Percentiles rank a stretch among this genome's conserved stretches.
Conservation (phyloP, 169 alveolate genomes). For the Plasmodium gallinaceum region DNA sequence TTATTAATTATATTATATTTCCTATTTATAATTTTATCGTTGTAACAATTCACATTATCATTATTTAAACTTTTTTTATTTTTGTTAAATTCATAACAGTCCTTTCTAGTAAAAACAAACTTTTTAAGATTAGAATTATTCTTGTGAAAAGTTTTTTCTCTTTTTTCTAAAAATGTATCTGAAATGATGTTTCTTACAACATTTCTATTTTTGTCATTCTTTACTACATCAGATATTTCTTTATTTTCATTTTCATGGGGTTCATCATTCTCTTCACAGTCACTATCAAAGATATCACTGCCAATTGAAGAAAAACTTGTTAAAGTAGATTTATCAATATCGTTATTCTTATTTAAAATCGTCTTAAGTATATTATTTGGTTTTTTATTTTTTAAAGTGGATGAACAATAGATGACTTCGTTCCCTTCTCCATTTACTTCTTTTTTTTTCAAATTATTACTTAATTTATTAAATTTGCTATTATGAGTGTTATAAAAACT, state of each 20-base stretch:
- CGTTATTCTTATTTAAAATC: not conserved
- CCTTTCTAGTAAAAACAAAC: too few relatives aligned
- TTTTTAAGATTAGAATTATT: not conserved
- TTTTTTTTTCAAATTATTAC: not conserved
- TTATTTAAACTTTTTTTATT: too few relatives aligned
- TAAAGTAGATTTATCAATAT: constrained; percentile 5
- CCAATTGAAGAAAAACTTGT: constrained; percentile 26
- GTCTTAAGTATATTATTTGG: constrained; percentile 14
- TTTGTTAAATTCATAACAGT: too few relatives aligned
- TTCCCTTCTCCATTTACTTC: constrained; percentile 25
- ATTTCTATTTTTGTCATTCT: not conserved
- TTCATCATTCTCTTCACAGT: constrained; percentile 23
- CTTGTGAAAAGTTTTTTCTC: not conserved
- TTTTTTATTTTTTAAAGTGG: constrained; percentile 21
- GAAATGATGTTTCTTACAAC: not conserved
- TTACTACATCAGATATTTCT: too few relatives aligned
- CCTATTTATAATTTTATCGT: too few relatives aligned
- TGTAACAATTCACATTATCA: too few relatives aligned
- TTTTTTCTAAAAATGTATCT: not conserved
- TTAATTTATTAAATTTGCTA: not conserved
- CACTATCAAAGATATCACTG: constrained; percentile 32
- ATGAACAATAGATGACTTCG: constrained; percentile 28
- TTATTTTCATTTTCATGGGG: not conserved
- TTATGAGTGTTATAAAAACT: not conserved
- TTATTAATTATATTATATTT: not conserved